phyloP scores from a whole-genome alignment of 2,329 filamentous ascomycete genomes.

The Aspergillus ruber region DNA sequence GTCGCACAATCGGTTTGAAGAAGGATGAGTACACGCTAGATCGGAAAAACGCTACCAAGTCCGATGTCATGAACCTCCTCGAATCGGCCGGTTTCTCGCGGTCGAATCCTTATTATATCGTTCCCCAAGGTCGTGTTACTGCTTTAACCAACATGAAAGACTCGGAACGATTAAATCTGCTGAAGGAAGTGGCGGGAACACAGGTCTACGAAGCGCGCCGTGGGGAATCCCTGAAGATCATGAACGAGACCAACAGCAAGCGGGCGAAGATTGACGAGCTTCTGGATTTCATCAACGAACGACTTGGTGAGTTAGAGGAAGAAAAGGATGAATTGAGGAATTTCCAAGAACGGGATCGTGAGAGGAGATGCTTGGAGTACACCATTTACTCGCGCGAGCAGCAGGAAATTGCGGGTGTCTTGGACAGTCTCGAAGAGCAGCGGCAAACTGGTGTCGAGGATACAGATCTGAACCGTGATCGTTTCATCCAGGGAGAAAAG shows the following conservation, averaged over 20 bases:
- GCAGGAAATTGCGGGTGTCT: conserved; percentile 64
- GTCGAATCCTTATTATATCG: conserved; percentile 98
- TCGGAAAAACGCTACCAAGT: conserved; percentile 90
- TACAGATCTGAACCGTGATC: conserved; percentile 71
- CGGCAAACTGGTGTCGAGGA: conserved; percentile 77
- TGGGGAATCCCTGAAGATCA: conserved; percentile 89
- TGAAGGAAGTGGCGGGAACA: conserved; percentile 98
- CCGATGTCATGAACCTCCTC: conserved; percentile 88
- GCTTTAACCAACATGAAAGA: conserved; percentile 99
- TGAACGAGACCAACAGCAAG: conserved; percentile 94
- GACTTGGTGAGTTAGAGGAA: conserved; percentile 82
- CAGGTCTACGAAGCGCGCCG: conserved; percentile 93
- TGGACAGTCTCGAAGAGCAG: conserved; percentile 76
- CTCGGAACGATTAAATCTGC: conserved; percentile 73
- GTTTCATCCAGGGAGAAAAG: conserved; percentile 72
- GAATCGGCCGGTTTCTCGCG: conserved; percentile 95
- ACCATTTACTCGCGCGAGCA: conserved; percentile 90
- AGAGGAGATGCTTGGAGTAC: conserved; percentile 87
- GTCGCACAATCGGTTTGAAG: conserved; percentile 91
- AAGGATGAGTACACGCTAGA: conserved; percentile 99
- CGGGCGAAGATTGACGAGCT: conserved; percentile 89
- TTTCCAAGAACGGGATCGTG: conserved; percentile 91
- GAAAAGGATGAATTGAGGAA: conserved; percentile 93
- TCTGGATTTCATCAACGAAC: conserved; percentile 83
- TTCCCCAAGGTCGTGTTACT: conserved; percentile 93